A percentile compares a stretch with the other conserved stretches of the same genome.
Conservation (phyloP, 2,329 filamentous ascomycete genomes). For the Seiridium unicorne region DNA sequence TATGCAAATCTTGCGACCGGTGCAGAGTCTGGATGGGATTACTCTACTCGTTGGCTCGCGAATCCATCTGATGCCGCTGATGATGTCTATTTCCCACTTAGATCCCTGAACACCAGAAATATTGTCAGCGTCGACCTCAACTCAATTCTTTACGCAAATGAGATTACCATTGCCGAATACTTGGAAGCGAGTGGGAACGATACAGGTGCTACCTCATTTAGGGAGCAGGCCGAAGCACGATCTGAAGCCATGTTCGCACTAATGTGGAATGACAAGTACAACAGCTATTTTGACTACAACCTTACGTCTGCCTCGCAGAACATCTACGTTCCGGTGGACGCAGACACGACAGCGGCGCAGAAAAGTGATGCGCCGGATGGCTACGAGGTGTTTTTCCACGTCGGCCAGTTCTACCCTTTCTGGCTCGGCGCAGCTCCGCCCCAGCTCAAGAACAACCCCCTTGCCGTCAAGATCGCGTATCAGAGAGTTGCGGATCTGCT, state of each 20-base stretch:
- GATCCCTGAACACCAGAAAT: constrained; percentile 58
- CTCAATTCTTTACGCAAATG: constrained; percentile 66
- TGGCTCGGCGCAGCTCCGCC: constrained; percentile 64
- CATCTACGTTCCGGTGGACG: constrained; percentile 50
- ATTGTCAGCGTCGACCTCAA: constrained; percentile 66
- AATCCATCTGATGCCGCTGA: constrained; percentile 55
- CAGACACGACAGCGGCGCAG: constrained; percentile 40
- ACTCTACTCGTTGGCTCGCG: constrained; percentile 56
- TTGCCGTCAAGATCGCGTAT: constrained; percentile 54
- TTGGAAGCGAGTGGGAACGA: constrained; percentile 49
- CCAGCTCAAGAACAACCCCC: constrained; percentile 56
- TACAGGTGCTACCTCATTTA: constrained; percentile 48
- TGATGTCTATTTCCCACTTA: constrained; percentile 64
- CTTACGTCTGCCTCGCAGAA: constrained; percentile 56
- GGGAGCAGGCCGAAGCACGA: constrained; percentile 46
- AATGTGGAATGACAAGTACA: constrained; percentile 63
- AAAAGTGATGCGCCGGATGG: constrained; percentile 47
- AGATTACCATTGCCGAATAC: constrained; percentile 57
- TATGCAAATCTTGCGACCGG: constrained; percentile 64
- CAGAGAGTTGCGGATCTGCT: constrained; percentile 52
- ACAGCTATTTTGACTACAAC: constrained; percentile 70
- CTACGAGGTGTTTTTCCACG: constrained; percentile 55
- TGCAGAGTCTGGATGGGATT: constrained; percentile 68
- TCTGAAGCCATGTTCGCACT: constrained; percentile 61
- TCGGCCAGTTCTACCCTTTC: constrained; percentile 66